phyloP scores from a whole-genome alignment of 2,329 filamentous ascomycete species.

The Stagonosporopsis rhizophila region DNA sequence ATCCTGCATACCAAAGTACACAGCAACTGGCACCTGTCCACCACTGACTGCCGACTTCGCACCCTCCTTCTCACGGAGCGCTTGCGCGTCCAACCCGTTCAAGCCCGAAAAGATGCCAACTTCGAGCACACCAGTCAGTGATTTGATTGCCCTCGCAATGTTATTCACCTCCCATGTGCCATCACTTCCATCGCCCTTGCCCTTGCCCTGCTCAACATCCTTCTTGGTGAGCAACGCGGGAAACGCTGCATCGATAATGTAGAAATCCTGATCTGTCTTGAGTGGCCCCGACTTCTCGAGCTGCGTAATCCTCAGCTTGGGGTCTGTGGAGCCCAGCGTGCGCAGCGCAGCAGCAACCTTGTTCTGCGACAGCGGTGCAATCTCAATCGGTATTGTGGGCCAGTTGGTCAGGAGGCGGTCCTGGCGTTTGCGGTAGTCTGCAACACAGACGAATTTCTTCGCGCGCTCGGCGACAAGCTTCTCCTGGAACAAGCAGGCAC shows the following conservation, averaged over 20 bases:
- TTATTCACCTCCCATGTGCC: slow-evolving; percentile 82
- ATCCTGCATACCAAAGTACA: slow-evolving; percentile 90
- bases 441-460: slow-evolving; percentile 86
- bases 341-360: slow-evolving; percentile 77
- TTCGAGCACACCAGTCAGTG: slow-evolving; percentile 85
- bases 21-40: slow-evolving; percentile 89
- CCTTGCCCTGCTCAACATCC: slow-evolving; percentile 57
- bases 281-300: slow-evolving; percentile 83
- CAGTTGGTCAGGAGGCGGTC: slow-evolving; percentile 75
- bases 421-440: slow-evolving; percentile 90
- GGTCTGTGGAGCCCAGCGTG: slow-evolving; percentile 74
- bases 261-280: slow-evolving; percentile 84
- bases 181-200: slow-evolving; percentile 62
- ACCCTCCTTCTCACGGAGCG: slow-evolving; percentile 48
- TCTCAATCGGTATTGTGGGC: slow-evolving; percentile 90
- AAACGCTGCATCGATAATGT: slow-evolving; percentile 93
- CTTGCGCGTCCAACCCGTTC: slow-evolving; percentile 73
- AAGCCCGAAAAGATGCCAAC: slow-evolving; percentile 88
- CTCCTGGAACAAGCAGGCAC: slow-evolving; percentile 97
- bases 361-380: slow-evolving; percentile 82
- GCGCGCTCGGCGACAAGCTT: slow-evolving; percentile 89
- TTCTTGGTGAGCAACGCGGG: slow-evolving; percentile 68
- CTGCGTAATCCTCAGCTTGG: slow-evolving; percentile 74
- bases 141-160: slow-evolving; percentile 77
- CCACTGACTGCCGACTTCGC: slow-evolving; percentile 51